Evolutionary conservation across 2,329 filamentous ascomycete species (phyloP).

Genomic region (Alternaria metachromatica): DNA sequence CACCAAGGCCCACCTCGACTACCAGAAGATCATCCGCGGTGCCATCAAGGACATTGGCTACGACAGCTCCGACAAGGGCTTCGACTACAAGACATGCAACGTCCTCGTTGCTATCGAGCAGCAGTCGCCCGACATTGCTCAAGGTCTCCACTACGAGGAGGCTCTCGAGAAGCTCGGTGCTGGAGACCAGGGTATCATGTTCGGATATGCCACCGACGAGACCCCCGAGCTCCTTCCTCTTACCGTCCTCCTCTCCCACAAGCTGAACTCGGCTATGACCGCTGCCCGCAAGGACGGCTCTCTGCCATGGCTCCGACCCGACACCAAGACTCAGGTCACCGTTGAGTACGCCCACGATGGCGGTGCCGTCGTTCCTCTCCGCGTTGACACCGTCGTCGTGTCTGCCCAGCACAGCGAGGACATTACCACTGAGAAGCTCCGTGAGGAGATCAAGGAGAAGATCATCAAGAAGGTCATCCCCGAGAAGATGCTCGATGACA

Average conservation of each 20-base stretch:
- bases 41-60: constrained; percentile 99
- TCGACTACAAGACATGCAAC: constrained; percentile 99
- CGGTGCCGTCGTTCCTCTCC: constrained; percentile 88
- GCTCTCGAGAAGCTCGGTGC: constrained; percentile 97
- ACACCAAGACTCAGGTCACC: constrained; percentile 99
- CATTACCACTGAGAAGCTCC: constrained; percentile 88
- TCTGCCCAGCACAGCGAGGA: constrained; percentile 91
- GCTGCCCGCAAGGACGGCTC: constrained; percentile 84
- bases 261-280: constrained; percentile 95
- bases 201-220: constrained; percentile 99
- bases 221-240: constrained; percentile 96
- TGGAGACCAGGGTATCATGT: constrained; percentile 99
- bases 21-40: constrained; percentile 94
- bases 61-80: constrained; percentile 95
- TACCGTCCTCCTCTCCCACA: constrained; percentile 92
- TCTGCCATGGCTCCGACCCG: constrained; percentile 92
- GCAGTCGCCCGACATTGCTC: constrained; percentile 98
- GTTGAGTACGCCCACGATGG: constrained; percentile 98
- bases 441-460: constrained; percentile 95
- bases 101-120: constrained; percentile 98
- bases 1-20: constrained; percentile 94
- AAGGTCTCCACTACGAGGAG: constrained; percentile 98
- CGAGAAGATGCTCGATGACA: constrained; percentile 86
- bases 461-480: constrained; percentile 96
- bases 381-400: constrained; percentile 96